These are phyloP conservation scores for Apiotrichum gracile DNA, from an alignment of 1,284 basidiomycete genomes.

Conservation along the genomic window DNA sequence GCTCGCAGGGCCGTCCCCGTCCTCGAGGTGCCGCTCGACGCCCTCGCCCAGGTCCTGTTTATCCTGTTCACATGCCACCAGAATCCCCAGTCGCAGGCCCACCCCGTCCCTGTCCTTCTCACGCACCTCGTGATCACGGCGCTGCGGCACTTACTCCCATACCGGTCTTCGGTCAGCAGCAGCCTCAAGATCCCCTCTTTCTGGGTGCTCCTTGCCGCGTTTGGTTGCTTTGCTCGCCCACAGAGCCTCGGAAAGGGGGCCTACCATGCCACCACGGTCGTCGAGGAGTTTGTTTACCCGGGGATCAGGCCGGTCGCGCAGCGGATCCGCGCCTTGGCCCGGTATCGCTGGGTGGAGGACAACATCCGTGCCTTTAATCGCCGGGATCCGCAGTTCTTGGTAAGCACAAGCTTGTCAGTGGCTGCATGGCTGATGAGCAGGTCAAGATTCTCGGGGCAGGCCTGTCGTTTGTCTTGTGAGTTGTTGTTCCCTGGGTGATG, in stretches of 20 bases:
- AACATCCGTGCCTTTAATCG: too few species aligned
- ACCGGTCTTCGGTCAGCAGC: neutral
- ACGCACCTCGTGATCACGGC: neutral
- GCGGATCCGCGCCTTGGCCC: too few species aligned
- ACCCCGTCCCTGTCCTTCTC: neutral
- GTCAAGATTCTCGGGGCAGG: too few species aligned
- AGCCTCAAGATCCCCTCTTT: neutral
- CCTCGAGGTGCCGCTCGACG: constrained; percentile 25
- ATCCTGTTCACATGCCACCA: constrained; percentile 27
- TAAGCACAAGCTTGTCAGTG: neutral
- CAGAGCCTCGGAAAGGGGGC: too few species aligned
- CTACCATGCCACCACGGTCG: too few species aligned
- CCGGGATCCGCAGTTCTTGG: too few species aligned
- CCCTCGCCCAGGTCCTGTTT: constrained; percentile 18
- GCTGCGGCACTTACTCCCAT: neutral
- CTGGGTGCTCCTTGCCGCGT: neutral
- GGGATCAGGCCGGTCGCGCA: too few species aligned
- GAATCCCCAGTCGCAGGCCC: neutral
- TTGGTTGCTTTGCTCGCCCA: too few species aligned
- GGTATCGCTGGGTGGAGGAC: too few species aligned
- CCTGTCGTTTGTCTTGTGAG: neutral
- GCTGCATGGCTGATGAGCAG: neutral
- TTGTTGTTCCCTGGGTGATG: neutral
- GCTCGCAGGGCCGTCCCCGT: constrained; percentile 25
- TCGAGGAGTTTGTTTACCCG: too few species aligned